Conservation (phyloP, 75 land plant genomes). For the Azolla pinnata region DNA sequence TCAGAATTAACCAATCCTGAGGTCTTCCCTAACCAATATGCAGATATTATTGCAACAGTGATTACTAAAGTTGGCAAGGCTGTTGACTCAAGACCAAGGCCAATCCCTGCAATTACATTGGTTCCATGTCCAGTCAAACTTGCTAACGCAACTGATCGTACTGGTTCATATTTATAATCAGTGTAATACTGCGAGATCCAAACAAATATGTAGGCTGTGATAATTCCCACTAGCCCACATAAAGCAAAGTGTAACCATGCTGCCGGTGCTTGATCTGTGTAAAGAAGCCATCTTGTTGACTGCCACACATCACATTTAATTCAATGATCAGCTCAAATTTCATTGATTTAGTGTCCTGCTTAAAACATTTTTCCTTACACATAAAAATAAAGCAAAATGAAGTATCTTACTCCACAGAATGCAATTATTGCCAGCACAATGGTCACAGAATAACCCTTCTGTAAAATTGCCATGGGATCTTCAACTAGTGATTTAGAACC, state of each 20-base stretch:
- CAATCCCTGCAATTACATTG: slow-evolving; percentile 93
- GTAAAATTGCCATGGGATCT: slow-evolving; percentile 97
- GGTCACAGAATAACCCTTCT: slow-evolving; percentile 92
- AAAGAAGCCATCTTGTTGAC: slow-evolving; percentile 95
- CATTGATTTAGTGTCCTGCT: too few relatives aligned
- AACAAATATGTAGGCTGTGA: slow-evolving; percentile 88
- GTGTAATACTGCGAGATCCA: slow-evolving; percentile 96
- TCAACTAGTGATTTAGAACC: slow-evolving; percentile 45
- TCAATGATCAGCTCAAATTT: background rate
- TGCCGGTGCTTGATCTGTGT: slow-evolving; percentile 94
- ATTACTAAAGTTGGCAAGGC: slow-evolving; percentile 92
- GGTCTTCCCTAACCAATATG: slow-evolving; percentile 90
- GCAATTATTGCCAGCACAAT: slow-evolving; percentile 78
- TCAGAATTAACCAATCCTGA: slow-evolving; percentile 81
- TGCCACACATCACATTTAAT: slow-evolving; percentile 16
- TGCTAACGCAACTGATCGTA: slow-evolving; percentile 74
- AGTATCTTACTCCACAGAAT: slow-evolving; percentile 64
- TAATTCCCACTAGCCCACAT: slow-evolving; percentile 95
- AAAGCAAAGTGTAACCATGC: slow-evolving; percentile 98
- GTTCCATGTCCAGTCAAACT: slow-evolving; percentile 97
- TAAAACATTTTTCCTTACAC: background rate
- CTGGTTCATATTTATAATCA: slow-evolving; percentile 97
- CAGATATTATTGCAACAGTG: slow-evolving; percentile 69
- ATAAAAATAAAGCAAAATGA: background rate
- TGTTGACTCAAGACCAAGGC: slow-evolving; percentile 92